Conservation (phyloP, 345 rosid species). For the Hirschfeldia incana region DNA sequence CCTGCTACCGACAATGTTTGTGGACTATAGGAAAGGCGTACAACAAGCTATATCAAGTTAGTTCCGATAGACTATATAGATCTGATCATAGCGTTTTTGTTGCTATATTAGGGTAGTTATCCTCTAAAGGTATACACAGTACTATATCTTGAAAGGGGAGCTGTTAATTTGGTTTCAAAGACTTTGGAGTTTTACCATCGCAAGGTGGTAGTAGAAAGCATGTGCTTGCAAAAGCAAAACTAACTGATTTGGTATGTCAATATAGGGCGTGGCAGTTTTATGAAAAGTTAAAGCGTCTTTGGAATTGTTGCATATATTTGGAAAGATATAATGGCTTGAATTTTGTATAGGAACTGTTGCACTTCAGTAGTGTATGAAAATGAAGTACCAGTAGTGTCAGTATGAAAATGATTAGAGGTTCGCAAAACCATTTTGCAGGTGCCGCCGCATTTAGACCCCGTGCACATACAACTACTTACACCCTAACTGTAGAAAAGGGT, state of each 20-base stretch:
- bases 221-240: constrained; percentile 23
- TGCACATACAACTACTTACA: constrained; percentile 66
- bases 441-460: constrained; percentile 98
- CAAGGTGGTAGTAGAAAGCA: constrained; percentile 4
- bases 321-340: not conserved
- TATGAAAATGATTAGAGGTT: constrained; percentile 10
- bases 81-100: constrained; percentile 24
- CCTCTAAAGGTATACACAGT: constrained; percentile 4
- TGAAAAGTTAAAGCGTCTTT: constrained; percentile 7
- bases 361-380: not conserved
- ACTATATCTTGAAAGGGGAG: constrained; percentile 12
- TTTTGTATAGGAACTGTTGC: not conserved
- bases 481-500: constrained; percentile 80
- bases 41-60: constrained; percentile 99
- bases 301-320: constrained; percentile 15
- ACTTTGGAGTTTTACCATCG: not conserved
- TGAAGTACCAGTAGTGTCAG: not conserved
- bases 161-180: constrained; percentile 20
- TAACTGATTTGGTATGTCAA: constrained; percentile 5
- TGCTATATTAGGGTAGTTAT: constrained; percentile 16
- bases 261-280: constrained; percentile 14
- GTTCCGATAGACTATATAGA: constrained; percentile 39
- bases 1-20: constrained; percentile 93
- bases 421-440: constrained; percentile 53
- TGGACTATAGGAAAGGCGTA: constrained; percentile 95